Percentiles rank a stretch among this genome's conserved stretches.
Evolutionary conservation across 2,329 filamentous ascomycete species (phyloP).

Genomic region (Penicillium sp.): DNA sequence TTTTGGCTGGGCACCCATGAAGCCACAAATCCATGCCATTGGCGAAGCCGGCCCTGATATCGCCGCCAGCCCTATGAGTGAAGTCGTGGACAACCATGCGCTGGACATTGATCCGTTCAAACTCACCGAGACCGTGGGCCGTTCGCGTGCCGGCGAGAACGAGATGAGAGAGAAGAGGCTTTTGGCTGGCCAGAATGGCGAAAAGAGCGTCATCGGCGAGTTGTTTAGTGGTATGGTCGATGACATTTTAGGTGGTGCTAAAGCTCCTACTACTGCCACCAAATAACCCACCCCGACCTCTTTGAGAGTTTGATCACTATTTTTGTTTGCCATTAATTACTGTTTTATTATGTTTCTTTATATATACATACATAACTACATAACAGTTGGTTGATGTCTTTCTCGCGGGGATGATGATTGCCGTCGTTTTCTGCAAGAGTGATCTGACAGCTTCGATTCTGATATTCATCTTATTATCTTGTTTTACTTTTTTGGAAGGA

Average conservation of each 20-base stretch:
- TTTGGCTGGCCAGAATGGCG: constrained; percentile 23
- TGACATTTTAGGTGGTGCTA: constrained; percentile 33
- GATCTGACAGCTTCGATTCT: neutral
- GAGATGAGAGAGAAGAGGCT: constrained; percentile 24
- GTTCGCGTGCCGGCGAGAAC: constrained; percentile 34
- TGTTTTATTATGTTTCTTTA: neutral
- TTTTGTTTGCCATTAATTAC: neutral
- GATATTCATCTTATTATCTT: neutral
- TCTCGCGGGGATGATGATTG: neutral
- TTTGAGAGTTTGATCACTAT: neutral
- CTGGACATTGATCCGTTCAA: constrained; percentile 55
- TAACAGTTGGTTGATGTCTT: neutral
- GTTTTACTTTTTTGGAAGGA: neutral
- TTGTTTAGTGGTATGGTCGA: constrained; percentile 36
- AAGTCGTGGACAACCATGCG: constrained; percentile 55
- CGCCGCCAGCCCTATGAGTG: constrained; percentile 53
- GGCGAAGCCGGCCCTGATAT: constrained; percentile 40
- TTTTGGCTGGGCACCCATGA: constrained; percentile 40
- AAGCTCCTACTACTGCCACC: constrained; percentile 17
- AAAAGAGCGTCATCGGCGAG: constrained; percentile 31
- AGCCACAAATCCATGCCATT: constrained; percentile 55
- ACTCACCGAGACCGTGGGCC: constrained; percentile 49
- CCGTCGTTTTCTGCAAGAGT: neutral
- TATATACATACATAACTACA: neutral
- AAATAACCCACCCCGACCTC: neutral